Evolutionary conservation across 129 eudicot genomes (phyloP).

Genomic region (Logfia minima): DNA sequence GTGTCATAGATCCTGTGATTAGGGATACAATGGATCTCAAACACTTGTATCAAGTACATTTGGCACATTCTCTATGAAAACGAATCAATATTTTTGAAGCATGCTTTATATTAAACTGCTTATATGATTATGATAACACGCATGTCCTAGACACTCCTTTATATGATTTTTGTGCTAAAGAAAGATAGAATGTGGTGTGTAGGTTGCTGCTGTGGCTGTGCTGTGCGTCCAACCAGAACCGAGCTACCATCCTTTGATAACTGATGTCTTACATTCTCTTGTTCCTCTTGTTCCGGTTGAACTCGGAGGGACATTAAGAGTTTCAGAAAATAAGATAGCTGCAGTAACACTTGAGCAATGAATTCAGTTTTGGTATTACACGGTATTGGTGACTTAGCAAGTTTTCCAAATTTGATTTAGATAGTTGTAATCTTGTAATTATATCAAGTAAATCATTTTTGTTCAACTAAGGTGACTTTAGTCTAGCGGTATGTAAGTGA

Average conservation of each 20-base stretch:
- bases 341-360: conserved; percentile 28
- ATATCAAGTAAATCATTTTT: conserved; percentile 14
- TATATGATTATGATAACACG: not conserved
- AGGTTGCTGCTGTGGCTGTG: conserved; percentile 99
- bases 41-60: conserved; percentile 80
- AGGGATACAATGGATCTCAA: conserved; percentile 81
- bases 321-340: conserved; percentile 31
- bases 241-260: conserved; percentile 87
- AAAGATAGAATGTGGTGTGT: conserved; percentile 14
- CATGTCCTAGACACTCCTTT: no score
- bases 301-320: conserved; percentile 81
- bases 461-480: not conserved
- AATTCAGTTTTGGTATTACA: not conserved
- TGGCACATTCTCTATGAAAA: not conserved
- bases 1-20: conserved; percentile 72
- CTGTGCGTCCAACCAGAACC: conserved; percentile 95
- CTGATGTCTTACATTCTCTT: conserved; percentile 84
- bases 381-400: not conserved
- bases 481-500: not conserved
- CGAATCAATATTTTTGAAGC: not conserved
- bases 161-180: not conserved
- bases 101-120: not conserved
- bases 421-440: conserved; percentile 21
- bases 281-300: conserved; percentile 89
- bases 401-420: not conserved